Conservation (phyloP, 805 yeast genomes). For the Suhomyces faveliae region DNA sequence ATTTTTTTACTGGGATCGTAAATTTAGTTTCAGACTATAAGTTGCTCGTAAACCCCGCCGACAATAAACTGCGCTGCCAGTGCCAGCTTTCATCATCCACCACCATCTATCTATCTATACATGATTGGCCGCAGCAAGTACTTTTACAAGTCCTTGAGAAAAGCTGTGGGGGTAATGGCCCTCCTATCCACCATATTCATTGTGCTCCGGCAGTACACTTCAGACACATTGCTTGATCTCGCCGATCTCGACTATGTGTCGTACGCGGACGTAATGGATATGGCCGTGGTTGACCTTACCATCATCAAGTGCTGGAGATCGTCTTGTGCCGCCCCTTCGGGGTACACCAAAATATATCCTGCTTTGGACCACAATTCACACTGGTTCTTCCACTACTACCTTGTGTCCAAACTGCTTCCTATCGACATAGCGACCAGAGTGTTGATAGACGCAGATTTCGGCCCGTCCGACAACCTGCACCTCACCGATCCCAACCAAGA, state of each 20-base stretch:
- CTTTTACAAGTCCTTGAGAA: constrained; percentile 7
- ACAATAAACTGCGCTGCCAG: not conserved
- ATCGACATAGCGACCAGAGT: constrained; percentile 7
- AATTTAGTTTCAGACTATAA: not conserved
- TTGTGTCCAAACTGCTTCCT: constrained; percentile 5
- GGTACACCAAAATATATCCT: constrained; percentile 12
- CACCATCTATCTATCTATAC: too few relatives aligned
- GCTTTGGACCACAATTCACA: constrained; percentile 8
- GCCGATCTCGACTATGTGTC: constrained; percentile 4
- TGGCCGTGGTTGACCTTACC: constrained; percentile 9
- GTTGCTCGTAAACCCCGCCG: not conserved
- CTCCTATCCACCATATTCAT: not conserved
- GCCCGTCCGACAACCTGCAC: not conserved
- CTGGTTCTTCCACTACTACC: constrained; percentile 6
- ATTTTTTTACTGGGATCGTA: not conserved
- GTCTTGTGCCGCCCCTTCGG: constrained; percentile 10
- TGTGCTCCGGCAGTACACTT: not conserved
- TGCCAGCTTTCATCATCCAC: not conserved
- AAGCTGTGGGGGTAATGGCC: constrained; percentile 4
- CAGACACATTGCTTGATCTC: not conserved
- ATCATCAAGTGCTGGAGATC: constrained; percentile 11
- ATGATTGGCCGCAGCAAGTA: constrained; percentile 2
- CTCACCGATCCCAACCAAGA: not conserved
- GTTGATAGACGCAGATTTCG: constrained; percentile 9
- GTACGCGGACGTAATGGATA: constrained; percentile 1